phyloP scores from a whole-genome alignment of 495 filamentous ascomycete species.

The Tuber microsphaerosporum region DNA sequence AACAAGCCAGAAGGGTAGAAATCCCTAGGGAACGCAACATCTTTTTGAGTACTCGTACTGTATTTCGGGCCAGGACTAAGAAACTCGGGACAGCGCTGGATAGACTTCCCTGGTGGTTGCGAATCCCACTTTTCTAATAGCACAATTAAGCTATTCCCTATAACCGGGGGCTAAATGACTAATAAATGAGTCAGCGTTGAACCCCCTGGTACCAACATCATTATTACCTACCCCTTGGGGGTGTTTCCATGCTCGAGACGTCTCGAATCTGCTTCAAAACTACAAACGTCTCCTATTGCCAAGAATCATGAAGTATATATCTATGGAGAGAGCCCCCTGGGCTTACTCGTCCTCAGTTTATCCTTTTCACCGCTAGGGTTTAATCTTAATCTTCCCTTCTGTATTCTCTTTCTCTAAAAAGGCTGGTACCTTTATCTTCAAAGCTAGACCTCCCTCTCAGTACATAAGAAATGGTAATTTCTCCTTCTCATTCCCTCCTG shows the following conservation, averaged over 20 bases:
- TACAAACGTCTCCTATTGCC: neutral
- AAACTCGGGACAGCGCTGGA: neutral
- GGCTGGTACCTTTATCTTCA: neutral
- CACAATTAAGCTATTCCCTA: no score
- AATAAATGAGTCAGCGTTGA: neutral
- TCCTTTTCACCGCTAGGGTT: neutral
- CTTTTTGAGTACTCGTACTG: no score
- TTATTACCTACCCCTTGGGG: neutral
- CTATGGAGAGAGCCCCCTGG: neutral
- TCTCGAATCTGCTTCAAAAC: constrained; percentile 2
- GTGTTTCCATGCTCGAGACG: neutral
- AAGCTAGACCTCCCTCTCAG: neutral
- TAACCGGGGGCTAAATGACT: neutral
- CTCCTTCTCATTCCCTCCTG: neutral
- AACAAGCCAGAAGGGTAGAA: no score
- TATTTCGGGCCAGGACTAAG: neutral
- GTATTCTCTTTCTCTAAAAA: neutral
- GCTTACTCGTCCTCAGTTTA: neutral
- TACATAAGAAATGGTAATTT: neutral
- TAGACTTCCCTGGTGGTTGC: no score
- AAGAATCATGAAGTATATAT: neutral
- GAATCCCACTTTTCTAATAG: neutral
- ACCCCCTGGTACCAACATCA: neutral
- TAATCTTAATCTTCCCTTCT: neutral
- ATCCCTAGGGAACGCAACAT: no score